phyloP scores from a whole-genome alignment of 208 protist genomes.

The Balamuthia mandrillaris region DNA sequence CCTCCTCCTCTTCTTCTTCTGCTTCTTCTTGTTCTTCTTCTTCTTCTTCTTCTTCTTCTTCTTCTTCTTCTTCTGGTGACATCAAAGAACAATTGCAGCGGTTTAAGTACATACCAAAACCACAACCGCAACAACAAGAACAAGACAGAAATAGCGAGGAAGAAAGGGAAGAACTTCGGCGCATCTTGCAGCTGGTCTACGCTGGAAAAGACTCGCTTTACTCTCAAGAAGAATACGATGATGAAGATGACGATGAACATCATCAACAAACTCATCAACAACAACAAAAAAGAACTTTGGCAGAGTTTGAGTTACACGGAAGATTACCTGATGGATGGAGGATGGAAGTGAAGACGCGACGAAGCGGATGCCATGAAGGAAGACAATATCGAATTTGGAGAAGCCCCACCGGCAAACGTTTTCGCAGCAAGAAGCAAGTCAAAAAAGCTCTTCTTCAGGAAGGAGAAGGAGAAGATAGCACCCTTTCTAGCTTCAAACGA shows the following conservation, averaged over 20 bases:
- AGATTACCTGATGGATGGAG: too few relatives aligned
- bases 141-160: too few relatives aligned
- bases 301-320: too few relatives aligned
- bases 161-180: too few relatives aligned
- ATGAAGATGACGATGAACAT: too few relatives aligned
- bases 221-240: neutral
- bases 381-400: too few relatives aligned
- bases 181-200: neutral
- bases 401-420: neutral
- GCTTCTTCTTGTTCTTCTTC: neutral
- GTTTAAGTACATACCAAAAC: neutral
- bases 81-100: neutral
- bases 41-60: neutral
- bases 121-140: too few relatives aligned
- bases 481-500: neutral
- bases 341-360: too few relatives aligned
- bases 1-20: neutral
- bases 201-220: neutral
- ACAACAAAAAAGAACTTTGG: too few relatives aligned
- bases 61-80: neutral
- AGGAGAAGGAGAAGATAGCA: neutral
- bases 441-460: neutral
- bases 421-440: neutral
- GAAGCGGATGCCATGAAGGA: too few relatives aligned
- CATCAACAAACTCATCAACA: too few relatives aligned